Evolutionary conservation across 2,329 filamentous ascomycete genomes (phyloP), one percentile per base, ranked within the genome.

Genomic region (Colletotrichum aenigma): DNA sequence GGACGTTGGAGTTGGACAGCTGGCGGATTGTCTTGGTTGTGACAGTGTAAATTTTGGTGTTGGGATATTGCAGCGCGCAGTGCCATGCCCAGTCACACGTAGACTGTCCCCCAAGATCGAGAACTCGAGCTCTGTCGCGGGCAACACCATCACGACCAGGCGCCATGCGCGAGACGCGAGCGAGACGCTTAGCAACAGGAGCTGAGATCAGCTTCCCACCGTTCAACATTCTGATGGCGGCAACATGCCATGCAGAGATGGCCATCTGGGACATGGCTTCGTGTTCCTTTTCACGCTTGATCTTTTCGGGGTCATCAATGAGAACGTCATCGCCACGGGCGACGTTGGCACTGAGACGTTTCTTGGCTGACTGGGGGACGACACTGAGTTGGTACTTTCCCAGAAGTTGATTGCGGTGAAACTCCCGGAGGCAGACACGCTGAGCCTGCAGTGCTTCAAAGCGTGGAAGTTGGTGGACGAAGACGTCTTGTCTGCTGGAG

Each of bases 31-130:
- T 86, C 84, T 94, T 94, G 78, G 93, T 95, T 48, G 94, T 94
- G 70, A 96, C 95, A 0, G 96, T 98, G 86, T 96, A 97, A 70
- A 98, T 92, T 83, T 95, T 96, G 72, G 94, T 91, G 82, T 95
- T 93, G 21, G 95, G 95, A 84, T 96, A 97, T 83, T 96, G 94
- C 65, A 94, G 89, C 1, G 97, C 96, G 74, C 95, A 94, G 82
- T 97, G 93, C 97, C 97, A 99, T 26, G 95, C 96, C 97, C 97
- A 99, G 84, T 98, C 96, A 82, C 95, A 96, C 16, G 94, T 92
- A 1, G 94, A 90, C 82, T 96, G 93, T 60, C 96, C 96, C 65
- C 95, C 96, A 38, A 98, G 92, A 82, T 98, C 96, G 30, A 98
- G 90, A 73, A 98, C 93, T 38, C 94, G 89, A 5, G 92, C 87